Conservation (phyloP, 2,329 filamentous ascomycete species). For the Emmonsiellopsis sp. region DNA sequence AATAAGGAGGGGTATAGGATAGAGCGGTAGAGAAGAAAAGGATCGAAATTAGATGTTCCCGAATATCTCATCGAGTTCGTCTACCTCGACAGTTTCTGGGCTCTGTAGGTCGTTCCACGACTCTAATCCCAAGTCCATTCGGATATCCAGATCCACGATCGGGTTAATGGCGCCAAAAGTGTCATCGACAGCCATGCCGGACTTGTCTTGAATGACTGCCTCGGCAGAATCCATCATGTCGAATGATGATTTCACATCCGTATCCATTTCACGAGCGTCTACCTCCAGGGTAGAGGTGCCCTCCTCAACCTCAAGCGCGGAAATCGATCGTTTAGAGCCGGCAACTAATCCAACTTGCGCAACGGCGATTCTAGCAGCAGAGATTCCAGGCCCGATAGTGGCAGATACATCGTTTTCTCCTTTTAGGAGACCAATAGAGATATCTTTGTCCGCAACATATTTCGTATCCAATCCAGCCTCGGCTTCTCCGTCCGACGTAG, state of each 20-base stretch:
- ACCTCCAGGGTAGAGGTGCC: conserved; percentile 37
- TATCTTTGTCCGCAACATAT: conserved; percentile 26
- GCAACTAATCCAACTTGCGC: background rate
- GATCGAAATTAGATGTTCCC: conserved; percentile 53
- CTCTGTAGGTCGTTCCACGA: conserved; percentile 57
- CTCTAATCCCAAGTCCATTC: conserved; percentile 32
- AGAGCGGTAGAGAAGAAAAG: background rate
- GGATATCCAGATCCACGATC: conserved; percentile 24
- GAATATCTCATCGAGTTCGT: conserved; percentile 84
- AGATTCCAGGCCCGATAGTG: conserved; percentile 2
- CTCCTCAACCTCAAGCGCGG: conserved; percentile 28
- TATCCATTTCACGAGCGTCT: conserved; percentile 22
- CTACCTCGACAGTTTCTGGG: conserved; percentile 82
- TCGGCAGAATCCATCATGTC: background rate
- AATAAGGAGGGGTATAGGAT: background rate
- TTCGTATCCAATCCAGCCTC: background rate
- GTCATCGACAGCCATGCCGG: background rate
- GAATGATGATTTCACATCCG: background rate
- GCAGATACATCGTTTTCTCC: background rate
- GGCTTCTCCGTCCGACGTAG: conserved; percentile 23
- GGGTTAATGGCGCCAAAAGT: conserved; percentile 16
- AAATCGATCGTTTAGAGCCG: conserved; percentile 3
- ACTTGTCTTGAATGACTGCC: background rate
- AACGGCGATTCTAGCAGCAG: background rate
- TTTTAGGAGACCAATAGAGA: conserved; percentile 17